Percentiles rank a stretch among this genome's conserved stretches.
Conservation (phyloP, 306 rosid genomes). For the Vigna unguiculata region DNA sequence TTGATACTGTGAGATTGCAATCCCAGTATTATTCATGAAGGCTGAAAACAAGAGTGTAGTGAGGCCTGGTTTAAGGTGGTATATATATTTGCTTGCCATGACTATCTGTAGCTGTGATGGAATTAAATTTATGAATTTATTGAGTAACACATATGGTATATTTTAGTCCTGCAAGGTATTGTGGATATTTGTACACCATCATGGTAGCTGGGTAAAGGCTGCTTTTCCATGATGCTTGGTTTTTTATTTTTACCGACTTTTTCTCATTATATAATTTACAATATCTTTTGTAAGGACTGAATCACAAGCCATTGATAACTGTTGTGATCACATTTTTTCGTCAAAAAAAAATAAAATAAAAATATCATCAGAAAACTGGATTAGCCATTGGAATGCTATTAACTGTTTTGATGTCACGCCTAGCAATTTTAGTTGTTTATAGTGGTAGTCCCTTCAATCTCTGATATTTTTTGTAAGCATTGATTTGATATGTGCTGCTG, state of each 20-base stretch:
- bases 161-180: background rate
- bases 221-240: background rate
- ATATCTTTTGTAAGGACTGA: background rate
- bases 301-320: background rate
- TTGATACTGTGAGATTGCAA: background rate
- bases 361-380: background rate
- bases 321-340: background rate
- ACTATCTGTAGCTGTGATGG: background rate
- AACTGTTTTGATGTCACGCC: background rate
- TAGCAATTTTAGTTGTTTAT: conserved; percentile 5
- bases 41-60: background rate
- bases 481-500: conserved; percentile 5
- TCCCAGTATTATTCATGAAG: background rate
- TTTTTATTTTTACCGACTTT: conserved; percentile 1
- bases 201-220: conserved; percentile 2
- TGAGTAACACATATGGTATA: background rate
- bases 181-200: background rate
- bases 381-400: background rate
- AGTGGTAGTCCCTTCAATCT: conserved; percentile 1
- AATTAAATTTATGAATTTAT: background rate
- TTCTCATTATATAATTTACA: background rate
- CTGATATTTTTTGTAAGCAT: conserved; percentile 1
- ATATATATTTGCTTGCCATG: background rate
- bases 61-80: background rate
- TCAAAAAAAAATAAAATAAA: background rate